Evolutionary conservation across 169 alveolate species (phyloP).

Genomic region (Condylostoma magnum): DNA sequence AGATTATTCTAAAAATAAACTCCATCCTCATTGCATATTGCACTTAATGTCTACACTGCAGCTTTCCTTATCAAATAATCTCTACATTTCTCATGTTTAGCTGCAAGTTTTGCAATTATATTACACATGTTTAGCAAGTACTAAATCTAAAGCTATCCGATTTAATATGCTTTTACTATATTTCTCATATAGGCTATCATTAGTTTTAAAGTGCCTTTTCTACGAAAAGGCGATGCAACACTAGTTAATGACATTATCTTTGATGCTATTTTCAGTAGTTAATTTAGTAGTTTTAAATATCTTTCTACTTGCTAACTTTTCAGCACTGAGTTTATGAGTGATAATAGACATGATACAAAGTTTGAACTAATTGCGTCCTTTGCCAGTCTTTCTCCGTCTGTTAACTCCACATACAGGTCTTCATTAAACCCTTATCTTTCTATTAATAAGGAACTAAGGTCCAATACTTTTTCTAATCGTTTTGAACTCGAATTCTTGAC

Average conservation of each 20-base stretch:
- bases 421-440: background rate
- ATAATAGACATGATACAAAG: slow-evolving; percentile 14
- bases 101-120: background rate
- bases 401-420: background rate
- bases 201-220: slow-evolving; percentile 20
- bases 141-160: background rate
- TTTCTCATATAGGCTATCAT: background rate
- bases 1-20: background rate
- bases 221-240: slow-evolving; percentile 6
- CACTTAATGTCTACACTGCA: background rate
- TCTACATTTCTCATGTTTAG: background rate
- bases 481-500: slow-evolving; percentile 10
- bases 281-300: background rate
- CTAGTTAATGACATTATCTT: background rate
- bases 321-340: slow-evolving; percentile 24
- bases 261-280: background rate
- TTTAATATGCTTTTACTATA: background rate
- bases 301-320: slow-evolving; percentile 2
- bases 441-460: background rate
- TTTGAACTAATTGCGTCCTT: background rate
- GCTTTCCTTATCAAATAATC: slow-evolving; percentile 13
- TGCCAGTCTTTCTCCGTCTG: background rate
- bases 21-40: background rate
- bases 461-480: background rate
- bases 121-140: background rate